A percentile compares a stretch with the other conserved stretches of the same genome.
Evolutionary conservation across 441 rosid genomes (phyloP).

Genomic region (Eruca vesicaria): DNA sequence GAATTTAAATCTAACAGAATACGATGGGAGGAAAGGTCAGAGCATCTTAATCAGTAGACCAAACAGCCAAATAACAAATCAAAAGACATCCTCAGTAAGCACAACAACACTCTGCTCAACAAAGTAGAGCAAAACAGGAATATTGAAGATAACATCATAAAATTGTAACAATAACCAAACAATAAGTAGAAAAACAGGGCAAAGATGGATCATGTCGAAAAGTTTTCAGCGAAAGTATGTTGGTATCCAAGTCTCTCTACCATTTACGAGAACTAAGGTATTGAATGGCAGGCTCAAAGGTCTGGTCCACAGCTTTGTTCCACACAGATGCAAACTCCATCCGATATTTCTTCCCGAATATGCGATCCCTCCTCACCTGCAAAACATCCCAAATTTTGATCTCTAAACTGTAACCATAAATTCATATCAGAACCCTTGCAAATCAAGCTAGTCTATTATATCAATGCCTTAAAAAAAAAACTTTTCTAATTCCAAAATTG

Average conservation of each 20-base stretch:
- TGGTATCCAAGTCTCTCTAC: too few species aligned
- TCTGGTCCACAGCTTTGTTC: conserved; percentile 87
- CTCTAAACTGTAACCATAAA: background rate
- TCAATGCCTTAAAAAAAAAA: background rate
- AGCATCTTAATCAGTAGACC: conserved; percentile 3
- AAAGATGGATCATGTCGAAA: background rate
- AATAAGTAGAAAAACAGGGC: background rate
- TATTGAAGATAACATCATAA: conserved; percentile 1
- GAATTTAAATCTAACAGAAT: conserved; percentile 6
- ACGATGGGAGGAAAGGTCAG: background rate
- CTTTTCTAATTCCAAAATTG: background rate
- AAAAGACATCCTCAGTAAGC: background rate
- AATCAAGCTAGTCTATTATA: background rate
- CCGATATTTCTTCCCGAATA: conserved; percentile 58
- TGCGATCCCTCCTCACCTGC: conserved; percentile 60
- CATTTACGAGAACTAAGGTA: conserved; percentile 66
- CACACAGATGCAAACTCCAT: conserved; percentile 57
- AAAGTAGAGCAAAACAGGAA: background rate
- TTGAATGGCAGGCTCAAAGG: conserved; percentile 64
- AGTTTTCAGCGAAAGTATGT: background rate
- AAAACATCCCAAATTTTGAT: conserved; percentile 2
- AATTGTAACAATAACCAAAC: background rate
- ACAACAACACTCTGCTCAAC: background rate
- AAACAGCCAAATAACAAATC: background rate
- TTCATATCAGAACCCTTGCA: background rate